Conservation (phyloP, 108 stramenopile species). For the Phaeodactylum tricornutum region DNA sequence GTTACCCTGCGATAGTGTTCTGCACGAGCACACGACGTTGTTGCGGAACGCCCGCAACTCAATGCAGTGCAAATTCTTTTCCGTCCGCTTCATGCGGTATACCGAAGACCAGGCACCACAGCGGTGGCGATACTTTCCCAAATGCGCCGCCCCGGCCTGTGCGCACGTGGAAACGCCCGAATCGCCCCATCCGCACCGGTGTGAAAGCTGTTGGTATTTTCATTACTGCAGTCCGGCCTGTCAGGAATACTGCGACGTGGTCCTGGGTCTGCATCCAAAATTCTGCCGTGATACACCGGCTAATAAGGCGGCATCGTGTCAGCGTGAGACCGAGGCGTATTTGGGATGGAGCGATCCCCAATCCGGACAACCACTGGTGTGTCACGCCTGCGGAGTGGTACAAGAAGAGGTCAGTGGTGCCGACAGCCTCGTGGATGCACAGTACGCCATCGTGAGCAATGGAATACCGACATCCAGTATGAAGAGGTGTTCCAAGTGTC, state of each 20-base stretch:
- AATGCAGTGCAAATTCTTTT: conserved; percentile 23
- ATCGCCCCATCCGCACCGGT: conserved; percentile 29
- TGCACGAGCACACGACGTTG: conserved; percentile 14
- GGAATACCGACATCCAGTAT: neutral
- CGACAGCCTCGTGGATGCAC: neutral
- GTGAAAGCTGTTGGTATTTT: conserved; percentile 30
- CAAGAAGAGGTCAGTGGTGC: neutral
- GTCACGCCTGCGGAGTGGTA: conserved; percentile 17
- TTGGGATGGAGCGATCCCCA: conserved; percentile 2
- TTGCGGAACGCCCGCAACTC: conserved; percentile 25
- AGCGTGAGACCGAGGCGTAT: conserved; percentile 21
- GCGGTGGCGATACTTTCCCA: conserved; percentile 29
- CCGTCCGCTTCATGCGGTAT: conserved; percentile 7
- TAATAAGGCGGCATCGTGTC: conserved; percentile 13
- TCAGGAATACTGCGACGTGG: conserved; percentile 17
- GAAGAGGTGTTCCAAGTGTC: conserved; percentile 19
- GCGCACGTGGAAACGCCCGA: conserved; percentile 18
- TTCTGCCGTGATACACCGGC: conserved; percentile 22
- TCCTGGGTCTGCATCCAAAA: conserved; percentile 10
- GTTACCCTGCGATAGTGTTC: conserved; percentile 10
- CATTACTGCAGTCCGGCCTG: conserved; percentile 33
- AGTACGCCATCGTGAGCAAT: neutral
- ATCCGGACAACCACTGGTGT: neutral
- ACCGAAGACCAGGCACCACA: conserved; percentile 17
- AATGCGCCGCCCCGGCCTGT: conserved; percentile 24